Conservation (phyloP, 352 stramenopile genomes). For the Globisporangium nagaii region DNA sequence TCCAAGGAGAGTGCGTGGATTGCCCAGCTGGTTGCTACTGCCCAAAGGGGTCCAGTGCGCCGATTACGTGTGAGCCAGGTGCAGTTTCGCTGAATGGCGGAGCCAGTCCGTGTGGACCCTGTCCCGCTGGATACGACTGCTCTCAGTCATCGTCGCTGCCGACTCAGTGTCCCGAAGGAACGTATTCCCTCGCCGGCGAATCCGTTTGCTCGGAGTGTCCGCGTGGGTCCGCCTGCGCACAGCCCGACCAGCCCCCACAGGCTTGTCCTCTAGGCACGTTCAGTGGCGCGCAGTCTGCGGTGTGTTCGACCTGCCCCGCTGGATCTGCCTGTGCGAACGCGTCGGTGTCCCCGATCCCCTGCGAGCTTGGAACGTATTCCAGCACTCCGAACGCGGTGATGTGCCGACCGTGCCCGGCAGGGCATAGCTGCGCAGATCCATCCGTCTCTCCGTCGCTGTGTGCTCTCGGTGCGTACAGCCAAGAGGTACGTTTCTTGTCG, state of each 20-base stretch:
- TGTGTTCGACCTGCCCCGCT: slow-evolving; percentile 29
- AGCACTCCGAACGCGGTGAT: slow-evolving; percentile 2
- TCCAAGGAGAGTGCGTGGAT: slow-evolving; percentile 22
- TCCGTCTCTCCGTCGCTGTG: slow-evolving; percentile 32
- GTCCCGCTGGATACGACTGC: slow-evolving; percentile 50
- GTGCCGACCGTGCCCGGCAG: slow-evolving; percentile 40
- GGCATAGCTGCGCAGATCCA: slow-evolving; percentile 47
- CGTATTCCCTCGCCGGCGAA: slow-evolving; percentile 12
- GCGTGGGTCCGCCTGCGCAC: slow-evolving; percentile 23
- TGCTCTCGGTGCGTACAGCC: slow-evolving; percentile 36
- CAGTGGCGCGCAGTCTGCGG: slow-evolving; percentile 12
- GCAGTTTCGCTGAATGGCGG: slow-evolving; percentile 24
- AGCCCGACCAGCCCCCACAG: slow-evolving; percentile 2
- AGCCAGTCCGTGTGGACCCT: slow-evolving; percentile 29
- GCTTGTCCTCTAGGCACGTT: slow-evolving; percentile 12
- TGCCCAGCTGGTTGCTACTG: slow-evolving; percentile 56
- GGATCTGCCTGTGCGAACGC: slow-evolving; percentile 40
- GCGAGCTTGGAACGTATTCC: background rate
- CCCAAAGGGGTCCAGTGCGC: slow-evolving; percentile 17
- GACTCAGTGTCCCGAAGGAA: slow-evolving; percentile 11
- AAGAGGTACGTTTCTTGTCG: slow-evolving; percentile 18
- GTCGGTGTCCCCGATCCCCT: background rate
- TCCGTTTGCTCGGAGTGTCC: slow-evolving; percentile 26
- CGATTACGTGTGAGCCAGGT: slow-evolving; percentile 24
- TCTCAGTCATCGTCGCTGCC: background rate